Base-by-base conservation (phyloP, 768 basidiomycete species). In the Leccinum ochraceum region DNA sequence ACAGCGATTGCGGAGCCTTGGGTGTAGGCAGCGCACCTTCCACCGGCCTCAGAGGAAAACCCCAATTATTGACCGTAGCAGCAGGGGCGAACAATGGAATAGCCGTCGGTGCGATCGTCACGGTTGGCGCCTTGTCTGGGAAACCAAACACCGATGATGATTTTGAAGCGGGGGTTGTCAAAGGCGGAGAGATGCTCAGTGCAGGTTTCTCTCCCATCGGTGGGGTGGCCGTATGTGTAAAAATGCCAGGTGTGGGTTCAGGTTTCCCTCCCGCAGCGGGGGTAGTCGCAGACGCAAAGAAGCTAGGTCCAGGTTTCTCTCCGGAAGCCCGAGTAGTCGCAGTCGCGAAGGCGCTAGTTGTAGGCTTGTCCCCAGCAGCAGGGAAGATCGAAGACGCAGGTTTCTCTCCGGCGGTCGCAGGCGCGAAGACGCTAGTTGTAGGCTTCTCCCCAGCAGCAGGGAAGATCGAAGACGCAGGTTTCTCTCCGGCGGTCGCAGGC, bases 381-480 rank as follows among this genome's bases (percentile, higher is more conserved):
- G n/a, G n/a, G n/a, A 30, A 30, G 30, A 30, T 30, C 30, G 30
- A 30, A 30, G 2, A 30, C 30, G 30, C 30, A 30, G 30, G 30
- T 30, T 30, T 30, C 30, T 30, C 30, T 30, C 30, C 30, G 9
- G 9, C 10, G 9, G 42, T 10, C n/a, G 48, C 7, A 49, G 48
- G 11, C n/a, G 10, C 11, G 22, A 22, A 22, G 9, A 44, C 3
- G 3, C 39, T 39, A 17, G 17, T 7, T 39, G 4, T 0, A 34
- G 34, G 11, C 13, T 39, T 39, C 0, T 17, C 17, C 1, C 39
- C 39, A 17, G 39, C 39, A 37, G 57, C 46, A 37, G 36, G 8
- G 8, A 78, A 65, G 13, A 81, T 64, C 0, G 86, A 81, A 4
- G 30, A 30, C 2, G 32, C 32, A 37, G 14, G 37, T 37, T 37